Percentiles rank a stretch among this genome's conserved stretches.
Conservation (phyloP, 805 yeast species). For the Naumovozyma dairenensis region DNA sequence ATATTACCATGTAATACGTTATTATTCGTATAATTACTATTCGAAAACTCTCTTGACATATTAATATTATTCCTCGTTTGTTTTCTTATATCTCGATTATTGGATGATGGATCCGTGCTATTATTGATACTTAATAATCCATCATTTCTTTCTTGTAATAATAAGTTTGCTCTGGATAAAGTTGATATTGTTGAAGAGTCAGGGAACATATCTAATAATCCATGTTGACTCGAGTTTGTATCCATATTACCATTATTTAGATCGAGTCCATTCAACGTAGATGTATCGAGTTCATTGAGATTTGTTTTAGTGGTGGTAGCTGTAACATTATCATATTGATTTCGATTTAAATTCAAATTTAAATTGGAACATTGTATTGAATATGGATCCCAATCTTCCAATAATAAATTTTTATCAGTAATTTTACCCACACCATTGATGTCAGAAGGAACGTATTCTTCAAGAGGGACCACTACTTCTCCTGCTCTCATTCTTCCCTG, state of each 20-base stretch:
- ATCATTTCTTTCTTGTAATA: conserved; percentile 12
- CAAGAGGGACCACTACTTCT: conserved; percentile 31
- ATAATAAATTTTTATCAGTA: conserved; percentile 11
- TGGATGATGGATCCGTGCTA: conserved; percentile 2
- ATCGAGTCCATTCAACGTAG: not conserved
- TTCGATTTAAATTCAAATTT: not conserved
- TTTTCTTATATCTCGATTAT: not conserved
- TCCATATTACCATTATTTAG: conserved; percentile 11
- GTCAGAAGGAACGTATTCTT: conserved; percentile 30
- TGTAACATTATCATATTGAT: not conserved
- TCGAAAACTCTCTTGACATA: too few species aligned
- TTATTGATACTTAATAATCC: not conserved
- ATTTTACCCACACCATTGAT: conserved; percentile 26
- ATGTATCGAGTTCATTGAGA: not conserved
- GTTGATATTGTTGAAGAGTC: conserved; percentile 21
- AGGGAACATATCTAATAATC: conserved; percentile 33
- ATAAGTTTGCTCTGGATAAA: conserved; percentile 12
- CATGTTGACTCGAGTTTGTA: conserved; percentile 8
- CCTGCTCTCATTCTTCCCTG: conserved; percentile 24
- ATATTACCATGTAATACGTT: too few species aligned
- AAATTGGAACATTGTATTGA: not conserved
- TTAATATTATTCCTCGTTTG: not conserved
- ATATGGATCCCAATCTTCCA: conserved; percentile 9
- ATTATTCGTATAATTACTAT: conserved; percentile 5
- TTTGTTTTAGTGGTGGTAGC: not conserved